Percentiles rank a stretch among this genome's conserved stretches.
These are phyloP conservation scores for Knoxia roxburghii DNA, from an alignment of 257 asterid genomes.

Conservation along the genomic window DNA sequence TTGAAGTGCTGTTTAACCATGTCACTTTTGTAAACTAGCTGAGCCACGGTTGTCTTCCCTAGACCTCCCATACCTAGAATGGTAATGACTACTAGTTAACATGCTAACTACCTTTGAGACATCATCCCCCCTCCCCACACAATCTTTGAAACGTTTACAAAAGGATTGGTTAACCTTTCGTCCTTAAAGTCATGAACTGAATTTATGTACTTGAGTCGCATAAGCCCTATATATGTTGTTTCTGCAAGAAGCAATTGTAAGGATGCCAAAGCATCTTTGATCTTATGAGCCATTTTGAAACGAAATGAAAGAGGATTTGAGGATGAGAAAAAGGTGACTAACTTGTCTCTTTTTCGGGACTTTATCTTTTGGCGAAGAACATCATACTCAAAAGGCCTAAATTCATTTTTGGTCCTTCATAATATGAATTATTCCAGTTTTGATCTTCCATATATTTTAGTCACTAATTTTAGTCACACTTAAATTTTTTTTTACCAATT, in stretches of 20 bases:
- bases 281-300: neutral
- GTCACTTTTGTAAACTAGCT: constrained; percentile 4
- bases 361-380: neutral
- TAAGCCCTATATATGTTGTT: neutral
- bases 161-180: neutral
- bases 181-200: neutral
- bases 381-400: too few relatives aligned
- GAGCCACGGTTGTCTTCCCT: constrained; percentile 20
- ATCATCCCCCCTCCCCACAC: neutral
- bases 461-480: too few relatives aligned
- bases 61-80: constrained; percentile 20
- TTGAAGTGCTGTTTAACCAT: neutral
- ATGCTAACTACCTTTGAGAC: neutral
- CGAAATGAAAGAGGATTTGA: neutral
- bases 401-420: too few relatives aligned
- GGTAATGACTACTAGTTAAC: neutral
- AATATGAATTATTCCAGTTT: too few relatives aligned
- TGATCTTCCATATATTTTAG: too few relatives aligned
- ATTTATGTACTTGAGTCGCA: neutral
- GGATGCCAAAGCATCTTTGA: neutral
- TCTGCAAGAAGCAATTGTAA: neutral
- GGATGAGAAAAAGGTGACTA: neutral
- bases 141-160: neutral
- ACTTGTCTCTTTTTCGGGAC: constrained; percentile 1
- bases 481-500: too few relatives aligned